Evolutionary conservation across 306 rosid species (phyloP), one percentile per base, ranked within the genome.

Genomic region (Argentina anserina): DNA sequence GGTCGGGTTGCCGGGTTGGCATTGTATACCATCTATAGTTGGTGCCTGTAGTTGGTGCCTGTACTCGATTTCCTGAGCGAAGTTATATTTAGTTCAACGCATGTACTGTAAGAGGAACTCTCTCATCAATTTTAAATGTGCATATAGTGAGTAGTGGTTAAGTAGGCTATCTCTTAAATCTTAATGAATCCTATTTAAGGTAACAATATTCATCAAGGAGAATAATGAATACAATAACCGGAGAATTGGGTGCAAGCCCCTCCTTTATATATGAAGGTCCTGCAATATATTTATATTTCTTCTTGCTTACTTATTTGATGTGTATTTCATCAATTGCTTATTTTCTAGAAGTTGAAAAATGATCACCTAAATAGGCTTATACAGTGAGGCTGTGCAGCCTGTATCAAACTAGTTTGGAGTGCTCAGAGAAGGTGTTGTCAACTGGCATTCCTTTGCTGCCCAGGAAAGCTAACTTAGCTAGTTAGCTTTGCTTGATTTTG

Each of bases 61-160:
- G 11, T 21, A 21, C 56, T 15, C 61, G 20, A 34, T 61, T 7
- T 61, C 37, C 66, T 43, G 59, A 65, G 71, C 29, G 79, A 81
- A 81, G 82, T 77, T 81, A 66, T 67, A 70, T 59, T 36, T 71
- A 67, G 46, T 41, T 55, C 55, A 70, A 65, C 78, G 75, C 56
- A 50, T 73, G 74, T 79, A 70, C 25, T 78, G 61, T 65, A 12
- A 12, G 81, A 71, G 63, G 47, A 69, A 74, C 72, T 52, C 69
- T 65, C 53, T 81, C 71, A 76, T 76, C 77, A 74, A 78, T 9
- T 78, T 34, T 53, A 85, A 82, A 80, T 82, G 90, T 88, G 80
- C 80, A 82, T 83, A 85, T 76, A 79, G 74, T 40, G 81, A 81
- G 71, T 85, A 47, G 65, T 85, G 42, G 65, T 21, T 55, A 2